Percentiles rank a stretch among this genome's conserved stretches.
Evolutionary conservation across 1,139 yeast genomes (phyloP).

Genomic region (Yamadazyma triangularis): DNA sequence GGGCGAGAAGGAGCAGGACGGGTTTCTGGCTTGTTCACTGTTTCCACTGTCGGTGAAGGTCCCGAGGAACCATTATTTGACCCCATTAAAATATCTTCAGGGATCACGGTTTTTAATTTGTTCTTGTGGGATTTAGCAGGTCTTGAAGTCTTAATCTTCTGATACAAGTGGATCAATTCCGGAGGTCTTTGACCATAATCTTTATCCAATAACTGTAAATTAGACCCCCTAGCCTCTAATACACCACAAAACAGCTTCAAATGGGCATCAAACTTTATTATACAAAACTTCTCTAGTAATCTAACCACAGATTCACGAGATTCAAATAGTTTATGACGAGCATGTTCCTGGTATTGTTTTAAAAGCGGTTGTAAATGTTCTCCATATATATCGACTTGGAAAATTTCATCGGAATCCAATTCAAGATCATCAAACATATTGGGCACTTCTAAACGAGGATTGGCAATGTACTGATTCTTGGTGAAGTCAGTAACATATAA

Average conservation of each 20-base stretch:
- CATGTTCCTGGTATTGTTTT: not conserved
- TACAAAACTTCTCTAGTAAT: not conserved
- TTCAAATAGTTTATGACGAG: not conserved
- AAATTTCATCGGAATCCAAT: not conserved
- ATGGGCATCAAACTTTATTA: not conserved
- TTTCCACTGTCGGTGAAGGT: not conserved
- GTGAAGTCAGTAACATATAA: constrained; percentile 20
- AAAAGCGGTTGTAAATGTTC: constrained; percentile 1
- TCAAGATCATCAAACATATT: not conserved
- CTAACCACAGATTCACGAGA: not conserved
- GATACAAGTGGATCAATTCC: not conserved
- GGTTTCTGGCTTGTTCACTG: not conserved
- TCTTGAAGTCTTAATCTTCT: not conserved
- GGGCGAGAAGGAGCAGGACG: not conserved
- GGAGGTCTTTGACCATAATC: not conserved
- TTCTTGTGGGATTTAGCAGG: not conserved
- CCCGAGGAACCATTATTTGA: too few species aligned
- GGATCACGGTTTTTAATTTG: not conserved
- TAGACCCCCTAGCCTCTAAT: not conserved
- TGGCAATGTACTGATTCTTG: constrained; percentile 6
- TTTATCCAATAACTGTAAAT: not conserved
- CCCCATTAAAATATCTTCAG: not conserved
- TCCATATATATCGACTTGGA: constrained; percentile 2
- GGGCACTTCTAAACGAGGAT: not conserved
- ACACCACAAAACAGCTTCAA: not conserved